Evolutionary conservation across 768 basidiomycete species (phyloP), one percentile per base, ranked within the genome.

Genomic region (Trametes villosa): DNA sequence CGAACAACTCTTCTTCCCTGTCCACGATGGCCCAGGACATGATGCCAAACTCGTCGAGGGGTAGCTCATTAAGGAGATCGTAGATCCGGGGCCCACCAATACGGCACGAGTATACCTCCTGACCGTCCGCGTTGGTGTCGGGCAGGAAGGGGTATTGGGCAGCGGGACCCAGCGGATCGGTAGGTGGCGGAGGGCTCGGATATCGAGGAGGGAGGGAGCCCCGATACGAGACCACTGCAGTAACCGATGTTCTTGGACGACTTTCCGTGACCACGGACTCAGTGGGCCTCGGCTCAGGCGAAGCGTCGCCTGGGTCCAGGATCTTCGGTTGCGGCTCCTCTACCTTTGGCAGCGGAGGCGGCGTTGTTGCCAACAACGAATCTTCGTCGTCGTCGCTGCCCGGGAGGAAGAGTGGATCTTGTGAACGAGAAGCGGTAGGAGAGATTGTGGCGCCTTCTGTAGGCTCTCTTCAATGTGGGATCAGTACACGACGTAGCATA

Each of bases 1-100:
- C 87, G 57, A 84, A 91, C 0, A 92, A 78, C 63, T 92, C 90
- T 49, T 91, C 91, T 67, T 92, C 90, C 40, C 83, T 75, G 59
- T 91, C 89, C 9, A 88, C 50, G 9, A 93, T 78, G 38, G 81
- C 77, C 91, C 91, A 92, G 3, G 81, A 79, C 42, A 89, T 77
- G 2, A 89, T 73, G 3, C 91, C 91, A 60, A 81, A 92, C 4
- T 73, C 75, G 27, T 86, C 82, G 66, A 88, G 70, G 0, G 89
- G 80, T 13, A 89, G 70, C 6, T 81, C 82, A 17, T 80, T 80
- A 41, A 92, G 68, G 7, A 89, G 74, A 67, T 92, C 90, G 59
- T 81, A 90, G 7, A 91, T 68, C 42, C 82, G 81, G 2, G 85
- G 79, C 1, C 89, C 90, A 22, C 83, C 81, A 8, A 87, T 85